These are phyloP conservation scores for Naganishia vaughanmartiniae DNA, from an alignment of 768 basidiomycete genomes.

Conservation along the genomic window DNA sequence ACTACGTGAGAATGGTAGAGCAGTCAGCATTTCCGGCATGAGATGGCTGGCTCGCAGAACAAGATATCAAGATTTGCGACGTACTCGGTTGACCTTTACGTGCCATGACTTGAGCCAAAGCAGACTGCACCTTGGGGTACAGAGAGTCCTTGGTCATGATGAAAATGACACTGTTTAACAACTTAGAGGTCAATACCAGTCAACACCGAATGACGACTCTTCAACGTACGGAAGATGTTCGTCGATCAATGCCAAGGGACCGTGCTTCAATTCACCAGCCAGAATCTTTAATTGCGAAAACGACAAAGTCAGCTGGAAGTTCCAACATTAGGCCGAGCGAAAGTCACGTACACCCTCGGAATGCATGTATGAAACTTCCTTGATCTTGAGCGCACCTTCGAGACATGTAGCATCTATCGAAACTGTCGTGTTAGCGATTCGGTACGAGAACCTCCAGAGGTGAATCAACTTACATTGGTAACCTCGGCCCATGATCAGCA, in stretches of 20 bases:
- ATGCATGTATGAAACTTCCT: conserved; percentile 86
- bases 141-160: conserved; percentile 98
- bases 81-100: conserved; percentile 74
- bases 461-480: conserved; percentile 63
- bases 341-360: conserved; percentile 53
- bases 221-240: conserved; percentile 77
- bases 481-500: conserved; percentile 95
- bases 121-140: conserved; percentile 96
- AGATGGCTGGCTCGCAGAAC: not conserved
- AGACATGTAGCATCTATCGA: conserved; percentile 80
- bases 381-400: conserved; percentile 98
- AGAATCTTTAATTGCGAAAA: conserved; percentile 64
- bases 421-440: not conserved
- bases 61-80: conserved; percentile 25
- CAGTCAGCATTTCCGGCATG: not conserved
- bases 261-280: conserved; percentile 98
- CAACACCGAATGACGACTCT: not conserved
- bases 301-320: conserved; percentile 1
- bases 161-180: conserved; percentile 66
- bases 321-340: not conserved
- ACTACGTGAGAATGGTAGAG: conserved; percentile 56
- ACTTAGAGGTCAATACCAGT: not conserved
- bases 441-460: not conserved
- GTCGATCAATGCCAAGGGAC: conserved; percentile 93
- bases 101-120: conserved; percentile 93